A percentile compares a stretch with the other conserved stretches of the same genome.
Conservation (phyloP, 2,329 filamentous ascomycete species). For the Periconia digitata region DNA sequence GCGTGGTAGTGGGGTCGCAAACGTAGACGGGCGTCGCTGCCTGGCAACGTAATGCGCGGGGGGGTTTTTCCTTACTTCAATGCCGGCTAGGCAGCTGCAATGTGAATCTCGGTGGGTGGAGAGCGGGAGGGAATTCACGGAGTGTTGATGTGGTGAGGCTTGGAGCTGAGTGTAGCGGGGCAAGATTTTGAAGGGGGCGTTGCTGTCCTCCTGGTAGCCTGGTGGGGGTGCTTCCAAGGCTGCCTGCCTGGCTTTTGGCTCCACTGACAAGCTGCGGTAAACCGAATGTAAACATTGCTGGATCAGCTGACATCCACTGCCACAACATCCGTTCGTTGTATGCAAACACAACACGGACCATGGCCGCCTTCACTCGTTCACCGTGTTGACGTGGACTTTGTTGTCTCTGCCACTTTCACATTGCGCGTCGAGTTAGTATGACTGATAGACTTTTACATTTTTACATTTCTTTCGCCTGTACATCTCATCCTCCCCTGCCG, state of each 20-base stretch:
- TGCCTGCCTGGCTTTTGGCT: not conserved
- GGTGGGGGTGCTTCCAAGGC: conserved; percentile 26
- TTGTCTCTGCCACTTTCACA: too few species aligned
- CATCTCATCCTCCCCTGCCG: conserved; percentile 32
- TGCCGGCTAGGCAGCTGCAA: conserved; percentile 17
- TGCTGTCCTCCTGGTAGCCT: conserved; percentile 6
- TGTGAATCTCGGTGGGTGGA: conserved; percentile 18
- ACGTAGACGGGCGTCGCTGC: conserved; percentile 12
- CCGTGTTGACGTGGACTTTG: too few species aligned
- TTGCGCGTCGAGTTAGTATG: too few species aligned
- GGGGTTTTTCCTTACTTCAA: conserved; percentile 28
- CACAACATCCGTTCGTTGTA: conserved; percentile 24
- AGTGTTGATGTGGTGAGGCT: conserved; percentile 27
- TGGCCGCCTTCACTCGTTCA: too few species aligned
- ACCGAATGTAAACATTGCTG: too few species aligned
- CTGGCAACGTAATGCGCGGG: conserved; percentile 9
- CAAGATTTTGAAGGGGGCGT: conserved; percentile 19
- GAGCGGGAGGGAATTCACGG: conserved; percentile 14
- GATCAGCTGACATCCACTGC: conserved; percentile 9
- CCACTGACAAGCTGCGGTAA: conserved; percentile 3
- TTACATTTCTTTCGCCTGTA: conserved; percentile 33
- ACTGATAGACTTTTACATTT: too few species aligned
- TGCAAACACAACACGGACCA: too few species aligned
- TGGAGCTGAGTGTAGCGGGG: conserved; percentile 12
- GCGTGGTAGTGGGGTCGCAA: not conserved